These are phyloP conservation scores for Bryum argenteum DNA, from an alignment of 225 moss, liverwort and hornwort genomes.

Conservation along the genomic window DNA sequence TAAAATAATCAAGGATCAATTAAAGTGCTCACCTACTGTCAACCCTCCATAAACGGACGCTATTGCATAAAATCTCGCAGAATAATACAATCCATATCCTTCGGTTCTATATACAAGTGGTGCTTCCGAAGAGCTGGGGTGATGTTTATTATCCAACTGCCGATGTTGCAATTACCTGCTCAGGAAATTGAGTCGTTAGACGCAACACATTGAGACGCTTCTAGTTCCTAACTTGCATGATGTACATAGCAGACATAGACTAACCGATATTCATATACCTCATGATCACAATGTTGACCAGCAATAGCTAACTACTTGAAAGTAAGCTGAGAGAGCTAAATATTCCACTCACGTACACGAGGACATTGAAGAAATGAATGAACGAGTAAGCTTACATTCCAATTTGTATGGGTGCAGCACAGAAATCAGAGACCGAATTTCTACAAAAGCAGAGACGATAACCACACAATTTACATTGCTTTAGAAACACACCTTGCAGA, in stretches of 20 bases:
- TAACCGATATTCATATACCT: slow-evolving; percentile 17
- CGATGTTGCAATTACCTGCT: slow-evolving; percentile 31
- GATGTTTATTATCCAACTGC: slow-evolving; percentile 70
- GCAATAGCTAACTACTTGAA: slow-evolving; percentile 23
- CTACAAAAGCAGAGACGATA: slow-evolving; percentile 13
- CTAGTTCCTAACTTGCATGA: slow-evolving; percentile 12
- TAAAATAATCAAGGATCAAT: background rate
- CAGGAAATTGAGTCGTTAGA: slow-evolving; percentile 1
- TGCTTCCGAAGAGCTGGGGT: slow-evolving; percentile 72
- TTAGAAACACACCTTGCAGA: slow-evolving; percentile 7
- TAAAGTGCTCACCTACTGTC: slow-evolving; percentile 13
- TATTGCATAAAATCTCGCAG: background rate
- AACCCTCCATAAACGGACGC: slow-evolving; percentile 2
- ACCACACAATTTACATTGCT: slow-evolving; percentile 10
- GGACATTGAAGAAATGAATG: background rate
- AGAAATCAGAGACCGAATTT: slow-evolving; percentile 2
- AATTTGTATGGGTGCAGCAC: slow-evolving; percentile 11
- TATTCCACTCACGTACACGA: background rate
- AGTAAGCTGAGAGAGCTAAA: background rate
- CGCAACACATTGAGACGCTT: slow-evolving; percentile 1
- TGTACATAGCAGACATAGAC: slow-evolving; percentile 2
- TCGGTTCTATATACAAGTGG: slow-evolving; percentile 32
- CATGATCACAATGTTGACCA: background rate
- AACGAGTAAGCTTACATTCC: slow-evolving; percentile 20
- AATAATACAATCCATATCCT: background rate